Base-by-base conservation (phyloP, 2,329 filamentous ascomycete species). In the Geosmithia putterillii region DNA sequence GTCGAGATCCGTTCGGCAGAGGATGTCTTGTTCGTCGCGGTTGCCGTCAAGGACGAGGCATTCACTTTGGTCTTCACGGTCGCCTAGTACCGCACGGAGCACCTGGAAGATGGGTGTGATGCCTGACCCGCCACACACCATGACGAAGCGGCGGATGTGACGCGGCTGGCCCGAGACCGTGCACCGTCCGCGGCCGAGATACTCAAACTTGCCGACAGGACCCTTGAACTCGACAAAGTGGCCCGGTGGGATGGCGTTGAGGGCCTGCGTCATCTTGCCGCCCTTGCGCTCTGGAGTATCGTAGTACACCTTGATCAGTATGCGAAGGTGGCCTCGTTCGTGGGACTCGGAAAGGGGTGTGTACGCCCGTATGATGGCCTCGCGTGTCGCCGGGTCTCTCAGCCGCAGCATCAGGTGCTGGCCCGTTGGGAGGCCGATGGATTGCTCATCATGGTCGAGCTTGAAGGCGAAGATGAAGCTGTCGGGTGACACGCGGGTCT, bases 51-150 rank as follows among this genome's bases (percentile, higher is more conserved):
- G 65, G 0, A 95, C 70, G 2, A 83, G 63, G 54, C 86, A 94
- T 2, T 59, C 64, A 0, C 85, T 92, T 8, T 59, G 50, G 54
- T 90, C 85, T 0, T 66, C 57, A 2, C 57, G 51, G 48, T 90
- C 77, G 39, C 73, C 68, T 58, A 88, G 73, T 0, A 94, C 75
- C 0, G 85, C 82, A 7, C 85, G 70, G 42, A 94, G 66, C 3
- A 94, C 84, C 55, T 92, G 85, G 57, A 81, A 92, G 49, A 95
- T 85, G 0, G 89, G 89, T n/a, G 89, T 95, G 54, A 95, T 83
- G 1, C 89, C 89, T n/a, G 78, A 86, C 6, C 89, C 89, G 14
- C 75, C 89, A 52, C 86, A 92, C 25, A 95, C 79, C 87, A 95
- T 94, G 56, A 84, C 69, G 59, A 95, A 86, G 12, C 72, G 73